These are phyloP conservation scores for Leccinum ochraceum DNA, from an alignment of 768 basidiomycete genomes.

Conservation along the genomic window DNA sequence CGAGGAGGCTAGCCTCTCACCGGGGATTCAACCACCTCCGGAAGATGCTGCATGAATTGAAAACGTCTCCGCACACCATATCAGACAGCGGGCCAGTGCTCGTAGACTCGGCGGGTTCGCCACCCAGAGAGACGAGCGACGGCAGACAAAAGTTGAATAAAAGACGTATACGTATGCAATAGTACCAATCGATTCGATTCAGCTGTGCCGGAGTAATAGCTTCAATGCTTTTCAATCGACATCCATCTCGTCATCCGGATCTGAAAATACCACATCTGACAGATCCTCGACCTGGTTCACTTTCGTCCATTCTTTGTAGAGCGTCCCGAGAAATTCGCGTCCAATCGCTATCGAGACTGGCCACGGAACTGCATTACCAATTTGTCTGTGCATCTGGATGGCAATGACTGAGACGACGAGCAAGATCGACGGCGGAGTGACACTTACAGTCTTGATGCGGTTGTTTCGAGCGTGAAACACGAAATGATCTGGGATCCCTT, in stretches of 20 bases:
- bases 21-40: no score
- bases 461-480: slow-evolving; percentile 54
- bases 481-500: slow-evolving; percentile 81
- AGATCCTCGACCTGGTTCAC: slow-evolving; percentile 21
- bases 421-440: not conserved
- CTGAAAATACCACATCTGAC: slow-evolving; percentile 35
- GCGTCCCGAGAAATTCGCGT: slow-evolving; percentile 52
- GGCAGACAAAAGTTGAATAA: no score
- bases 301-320: slow-evolving; percentile 54
- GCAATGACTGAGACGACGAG: not conserved
- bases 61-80: no score
- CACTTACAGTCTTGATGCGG: slow-evolving; percentile 63
- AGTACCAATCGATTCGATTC: no score
- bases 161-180: no score
- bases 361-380: slow-evolving; percentile 80
- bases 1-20: not conserved
- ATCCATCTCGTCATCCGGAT: slow-evolving; percentile 22
- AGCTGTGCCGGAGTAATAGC: not conserved
- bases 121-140: not conserved
- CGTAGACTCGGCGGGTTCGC: not conserved
- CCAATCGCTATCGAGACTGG: slow-evolving; percentile 65
- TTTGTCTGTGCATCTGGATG: slow-evolving; percentile 72
- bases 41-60: no score
- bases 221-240: slow-evolving; percentile 31
- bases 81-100: no score